Percentiles rank a stretch among this genome's conserved stretches.
These are phyloP conservation scores for Diplosphaera chodatii DNA, from an alignment of 139 green algal species.

Conservation along the genomic window DNA sequence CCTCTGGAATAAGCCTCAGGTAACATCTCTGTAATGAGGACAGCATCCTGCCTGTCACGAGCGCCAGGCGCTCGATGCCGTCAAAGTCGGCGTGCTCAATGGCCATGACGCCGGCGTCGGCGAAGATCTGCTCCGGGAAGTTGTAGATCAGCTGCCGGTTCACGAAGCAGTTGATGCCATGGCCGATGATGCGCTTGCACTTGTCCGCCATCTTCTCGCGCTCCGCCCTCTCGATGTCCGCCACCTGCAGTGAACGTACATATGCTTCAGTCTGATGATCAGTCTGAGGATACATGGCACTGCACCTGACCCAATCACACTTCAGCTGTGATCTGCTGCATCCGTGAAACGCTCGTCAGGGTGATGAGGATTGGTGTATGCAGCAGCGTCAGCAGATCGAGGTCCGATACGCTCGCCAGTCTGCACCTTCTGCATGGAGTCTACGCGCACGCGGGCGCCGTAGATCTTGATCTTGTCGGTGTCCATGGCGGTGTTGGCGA, in stretches of 20 bases:
- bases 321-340: no score
- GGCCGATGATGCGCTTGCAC: constrained; percentile 80
- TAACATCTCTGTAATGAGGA: no score
- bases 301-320: no score
- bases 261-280: no score
- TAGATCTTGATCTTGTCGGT: constrained; percentile 99
- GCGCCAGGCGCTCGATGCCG: constrained; percentile 92
- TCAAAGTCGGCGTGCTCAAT: constrained; percentile 91
- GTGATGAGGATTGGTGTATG: no score
- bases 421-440: constrained; percentile 80
- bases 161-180: constrained; percentile 97
- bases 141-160: constrained; percentile 99
- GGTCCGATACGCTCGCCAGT: no score
- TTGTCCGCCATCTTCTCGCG: constrained; percentile 96
- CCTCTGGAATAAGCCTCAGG: no score
- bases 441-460: constrained; percentile 63
- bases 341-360: no score
- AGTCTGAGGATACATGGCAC: no score
- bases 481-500: constrained; percentile 99
- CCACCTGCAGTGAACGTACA: no score
- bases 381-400: no score
- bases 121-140: constrained; percentile 93
- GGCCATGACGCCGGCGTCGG: constrained; percentile 67
- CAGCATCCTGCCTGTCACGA: constrained; percentile 81
- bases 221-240: constrained; percentile 95